Conservation (phyloP, 2,329 filamentous ascomycete species). For the Bipolaris bicolor region DNA sequence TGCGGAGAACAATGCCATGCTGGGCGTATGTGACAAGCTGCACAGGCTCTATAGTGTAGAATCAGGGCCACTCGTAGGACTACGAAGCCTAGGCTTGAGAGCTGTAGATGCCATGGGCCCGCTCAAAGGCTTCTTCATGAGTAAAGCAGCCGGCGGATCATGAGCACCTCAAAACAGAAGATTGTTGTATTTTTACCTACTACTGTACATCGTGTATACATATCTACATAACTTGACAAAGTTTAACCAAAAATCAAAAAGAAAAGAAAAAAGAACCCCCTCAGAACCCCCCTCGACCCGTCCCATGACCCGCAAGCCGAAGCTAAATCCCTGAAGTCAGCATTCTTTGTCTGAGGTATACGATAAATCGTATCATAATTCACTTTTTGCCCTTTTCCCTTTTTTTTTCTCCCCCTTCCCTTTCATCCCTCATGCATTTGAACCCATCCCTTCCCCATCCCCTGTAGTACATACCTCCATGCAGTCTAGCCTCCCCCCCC, state of each 20-base stretch:
- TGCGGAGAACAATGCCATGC: slow-evolving; percentile 75
- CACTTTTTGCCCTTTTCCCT: too few species aligned
- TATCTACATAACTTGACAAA: slow-evolving; percentile 9
- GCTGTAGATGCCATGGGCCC: slow-evolving; percentile 76
- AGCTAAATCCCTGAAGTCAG: too few species aligned
- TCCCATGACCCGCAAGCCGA: too few species aligned
- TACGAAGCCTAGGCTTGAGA: slow-evolving; percentile 76
- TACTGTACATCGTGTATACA: slow-evolving; percentile 5
- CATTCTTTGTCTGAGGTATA: too few species aligned
- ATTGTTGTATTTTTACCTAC: slow-evolving; percentile 19
- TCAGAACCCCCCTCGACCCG: not conserved
- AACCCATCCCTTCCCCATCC: too few species aligned
- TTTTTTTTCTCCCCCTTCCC: too few species aligned
- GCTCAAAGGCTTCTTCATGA: slow-evolving; percentile 87
- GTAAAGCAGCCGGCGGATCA: slow-evolving; percentile 57
- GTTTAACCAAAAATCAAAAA: not conserved
- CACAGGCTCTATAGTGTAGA: slow-evolving; percentile 89
- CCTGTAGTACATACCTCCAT: too few species aligned
- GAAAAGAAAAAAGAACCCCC: not conserved
- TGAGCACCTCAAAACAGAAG: slow-evolving; percentile 7
- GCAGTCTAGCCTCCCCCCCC: too few species aligned
- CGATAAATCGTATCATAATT: too few species aligned
- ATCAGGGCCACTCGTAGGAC: slow-evolving; percentile 77
- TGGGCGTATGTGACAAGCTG: slow-evolving; percentile 85
- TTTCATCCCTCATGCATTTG: too few species aligned